Conservation (phyloP, 1,284 basidiomycete genomes). For the Ustilago vetiveriae region DNA sequence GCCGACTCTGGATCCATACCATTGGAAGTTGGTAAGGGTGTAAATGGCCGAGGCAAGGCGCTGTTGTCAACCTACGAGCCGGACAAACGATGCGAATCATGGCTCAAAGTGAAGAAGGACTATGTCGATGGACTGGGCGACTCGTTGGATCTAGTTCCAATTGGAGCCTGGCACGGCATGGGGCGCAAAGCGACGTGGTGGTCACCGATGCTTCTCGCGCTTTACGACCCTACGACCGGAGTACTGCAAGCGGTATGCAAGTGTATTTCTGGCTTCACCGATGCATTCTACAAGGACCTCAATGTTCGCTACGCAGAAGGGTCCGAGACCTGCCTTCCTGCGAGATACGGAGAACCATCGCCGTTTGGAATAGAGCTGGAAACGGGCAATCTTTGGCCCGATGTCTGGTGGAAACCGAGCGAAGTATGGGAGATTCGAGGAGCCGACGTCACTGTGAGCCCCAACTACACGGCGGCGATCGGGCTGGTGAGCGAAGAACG, state of each 20-base stretch:
- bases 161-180: conserved; percentile 83
- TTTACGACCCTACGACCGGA: conserved; percentile 77
- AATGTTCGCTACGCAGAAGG: conserved; percentile 44
- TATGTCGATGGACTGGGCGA: conserved; percentile 75
- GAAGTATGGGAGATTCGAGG: conserved; percentile 81
- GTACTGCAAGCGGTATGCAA: conserved; percentile 71
- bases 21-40: conserved; percentile 45
- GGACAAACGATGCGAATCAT: conserved; percentile 68
- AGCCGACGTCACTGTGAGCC: conserved; percentile 83
- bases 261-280: conserved; percentile 79
- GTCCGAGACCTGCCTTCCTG: conserved; percentile 29
- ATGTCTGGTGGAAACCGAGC: conserved; percentile 77
- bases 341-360: conserved; percentile 21
- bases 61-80: conserved; percentile 90
- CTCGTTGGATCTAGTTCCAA: conserved; percentile 53
- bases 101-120: conserved; percentile 75
- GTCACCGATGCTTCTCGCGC: conserved; percentile 85
- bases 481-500: conserved; percentile 74
- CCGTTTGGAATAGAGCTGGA: conserved; percentile 47
- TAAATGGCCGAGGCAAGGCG: conserved; percentile 72
- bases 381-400: conserved; percentile 75
- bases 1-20: neutral
- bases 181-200: conserved; percentile 94
- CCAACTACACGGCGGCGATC: conserved; percentile 83
- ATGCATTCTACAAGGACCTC: conserved; percentile 77